Base-by-base conservation (phyloP, 2,329 filamentous ascomycete species). In the Aciculosporium take region DNA sequence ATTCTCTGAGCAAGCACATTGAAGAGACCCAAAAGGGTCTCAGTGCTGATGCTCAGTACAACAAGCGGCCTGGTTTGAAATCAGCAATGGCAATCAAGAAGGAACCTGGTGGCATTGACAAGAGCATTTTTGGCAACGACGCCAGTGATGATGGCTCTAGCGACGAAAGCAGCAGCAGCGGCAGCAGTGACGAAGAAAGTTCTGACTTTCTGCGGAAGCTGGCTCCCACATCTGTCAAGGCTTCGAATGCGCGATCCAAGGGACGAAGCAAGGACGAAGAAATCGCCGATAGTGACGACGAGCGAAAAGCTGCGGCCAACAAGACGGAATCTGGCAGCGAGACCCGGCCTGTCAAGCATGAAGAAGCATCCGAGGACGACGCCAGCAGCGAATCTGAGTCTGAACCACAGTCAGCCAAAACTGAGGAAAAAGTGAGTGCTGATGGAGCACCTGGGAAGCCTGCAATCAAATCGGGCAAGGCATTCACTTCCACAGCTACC, bases 251-350 rank as follows among this genome's bases (percentile, higher is more conserved):
- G 37, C 35, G 48, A 43, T 28, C 55, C 41, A 55, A 53, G 42
- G 49, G 52, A 41, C 55, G 52, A 44, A 53, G 48, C 53, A 57
- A 58, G 47, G 45, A 56, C 33, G 58, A 61, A 18, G 63, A 65
- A 46, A 64, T 66, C 44, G 61, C 61, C 51, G 63, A 66, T 43
- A 66, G 63, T 49, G 61, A 66, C 49, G 58, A 49, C 49, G 63
- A 64, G 45, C 58, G 57, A 41, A 54, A 53, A 36, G 47, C 55
- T 29, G 46, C 53, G 15, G 46, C 51, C 25, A 56, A 54, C 27
- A 49, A 45, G 3, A 18, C n/a, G 29, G 39, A 43, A n/a, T 32
- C 43, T 21, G 24, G 33, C 27, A 48, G 47, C 21, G 44, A 49
- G 20, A 31, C 36, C 8, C 32, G 23, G 9, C 18, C 44, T n/a